Percentiles rank a stretch among this genome's conserved stretches.
phyloP scores from a whole-genome alignment of 2,329 filamentous ascomycete species.

The Chaetomium globosum region DNA sequence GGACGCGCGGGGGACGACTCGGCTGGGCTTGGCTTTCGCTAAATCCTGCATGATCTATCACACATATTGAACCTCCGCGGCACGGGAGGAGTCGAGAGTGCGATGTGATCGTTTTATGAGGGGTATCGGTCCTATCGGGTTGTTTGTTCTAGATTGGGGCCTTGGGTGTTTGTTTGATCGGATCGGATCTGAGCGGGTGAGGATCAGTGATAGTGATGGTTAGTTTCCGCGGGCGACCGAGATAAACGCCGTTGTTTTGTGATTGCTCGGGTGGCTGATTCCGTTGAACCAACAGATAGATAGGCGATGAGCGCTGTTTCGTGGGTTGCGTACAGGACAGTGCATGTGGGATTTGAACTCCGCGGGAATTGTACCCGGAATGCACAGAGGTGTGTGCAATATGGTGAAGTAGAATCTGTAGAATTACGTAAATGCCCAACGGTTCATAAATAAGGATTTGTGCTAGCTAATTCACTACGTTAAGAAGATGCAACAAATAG shows the following conservation, averaged over 20 bases:
- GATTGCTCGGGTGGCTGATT: not conserved
- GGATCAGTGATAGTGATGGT: not conserved
- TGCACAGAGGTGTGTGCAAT: not conserved
- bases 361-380: constrained; percentile 3
- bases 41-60: not conserved
- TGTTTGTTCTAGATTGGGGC: not conserved
- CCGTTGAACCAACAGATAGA: not conserved
- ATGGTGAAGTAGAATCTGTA: not conserved
- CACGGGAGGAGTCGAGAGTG: not conserved
- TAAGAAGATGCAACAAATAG: too few relatives aligned
- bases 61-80: not conserved
- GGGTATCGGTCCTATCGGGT: not conserved
- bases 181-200: not conserved
- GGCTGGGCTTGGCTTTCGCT: not conserved
- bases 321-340: not conserved
- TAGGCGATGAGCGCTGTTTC: not conserved
- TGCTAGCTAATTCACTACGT: too few relatives aligned
- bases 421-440: not conserved
- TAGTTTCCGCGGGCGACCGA: not conserved
- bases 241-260: not conserved
- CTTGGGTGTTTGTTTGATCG: not conserved
- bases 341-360: not conserved
- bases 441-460: not conserved
- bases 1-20: not conserved
- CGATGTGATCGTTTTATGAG: not conserved